Conservation (phyloP, 352 stramenopile genomes). For the Pythium angustatum region DNA sequence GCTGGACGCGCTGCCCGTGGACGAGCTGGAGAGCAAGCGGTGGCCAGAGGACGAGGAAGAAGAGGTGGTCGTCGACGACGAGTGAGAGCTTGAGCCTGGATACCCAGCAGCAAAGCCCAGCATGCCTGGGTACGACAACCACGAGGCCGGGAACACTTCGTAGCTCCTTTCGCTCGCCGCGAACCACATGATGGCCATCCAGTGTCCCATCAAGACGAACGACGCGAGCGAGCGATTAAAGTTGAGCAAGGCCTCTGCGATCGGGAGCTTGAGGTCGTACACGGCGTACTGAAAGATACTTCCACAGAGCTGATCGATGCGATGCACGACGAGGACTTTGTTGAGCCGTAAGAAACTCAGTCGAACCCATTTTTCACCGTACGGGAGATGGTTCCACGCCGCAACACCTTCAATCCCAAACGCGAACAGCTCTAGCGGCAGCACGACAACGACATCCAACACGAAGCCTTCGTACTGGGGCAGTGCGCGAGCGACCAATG, state of each 20-base stretch:
- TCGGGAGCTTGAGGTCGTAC: constrained; percentile 51
- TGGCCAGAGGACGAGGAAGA: constrained; percentile 12
- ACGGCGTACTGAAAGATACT: constrained; percentile 61
- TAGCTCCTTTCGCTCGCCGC: constrained; percentile 41
- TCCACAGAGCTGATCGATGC: constrained; percentile 43
- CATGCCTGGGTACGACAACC: constrained; percentile 62
- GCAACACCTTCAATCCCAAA: constrained; percentile 10
- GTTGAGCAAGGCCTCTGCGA: constrained; percentile 44
- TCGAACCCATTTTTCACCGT: constrained; percentile 36
- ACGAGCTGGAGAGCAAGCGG: not conserved
- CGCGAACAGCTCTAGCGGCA: constrained; percentile 51
- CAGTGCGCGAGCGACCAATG: not conserved
- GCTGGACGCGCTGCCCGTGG: constrained; percentile 19
- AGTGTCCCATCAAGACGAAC: constrained; percentile 66
- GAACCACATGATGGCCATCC: constrained; percentile 66
- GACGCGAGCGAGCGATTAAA: constrained; percentile 48
- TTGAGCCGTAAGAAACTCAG: constrained; percentile 59
- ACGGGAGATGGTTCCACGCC: constrained; percentile 25
- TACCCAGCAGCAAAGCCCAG: constrained; percentile 34
- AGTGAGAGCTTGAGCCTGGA: not conserved
- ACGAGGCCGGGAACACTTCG: constrained; percentile 46
- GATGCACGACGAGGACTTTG: constrained; percentile 43
- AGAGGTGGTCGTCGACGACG: not conserved
- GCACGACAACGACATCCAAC: constrained; percentile 41
- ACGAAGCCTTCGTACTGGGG: constrained; percentile 36